Conservation (phyloP, 805 yeast genomes). For the Zygosaccharomyces siamensis region DNA sequence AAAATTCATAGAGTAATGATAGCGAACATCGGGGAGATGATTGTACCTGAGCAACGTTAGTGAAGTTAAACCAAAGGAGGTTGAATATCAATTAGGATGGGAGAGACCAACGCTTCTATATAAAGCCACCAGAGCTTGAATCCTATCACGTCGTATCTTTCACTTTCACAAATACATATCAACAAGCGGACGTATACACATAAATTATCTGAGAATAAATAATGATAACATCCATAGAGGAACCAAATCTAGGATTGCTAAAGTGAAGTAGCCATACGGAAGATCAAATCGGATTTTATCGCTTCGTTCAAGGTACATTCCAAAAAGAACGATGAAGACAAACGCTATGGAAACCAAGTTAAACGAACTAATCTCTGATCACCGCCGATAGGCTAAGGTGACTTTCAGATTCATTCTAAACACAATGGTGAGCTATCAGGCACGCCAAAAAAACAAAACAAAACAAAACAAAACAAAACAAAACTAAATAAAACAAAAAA, state of each 20-base stretch:
- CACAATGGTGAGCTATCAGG: constrained; percentile 36
- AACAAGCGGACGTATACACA: constrained; percentile 33
- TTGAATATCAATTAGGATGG: constrained; percentile 2
- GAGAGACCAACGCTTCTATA: constrained; percentile 12
- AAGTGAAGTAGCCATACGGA: constrained; percentile 28
- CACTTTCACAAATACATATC: constrained; percentile 30
- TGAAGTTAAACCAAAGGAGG: neutral
- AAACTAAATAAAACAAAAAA: no score
- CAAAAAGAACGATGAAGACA: constrained; percentile 33
- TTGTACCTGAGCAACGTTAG: neutral
- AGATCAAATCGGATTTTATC: constrained; percentile 36
- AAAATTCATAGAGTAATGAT: neutral
- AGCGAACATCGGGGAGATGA: neutral
- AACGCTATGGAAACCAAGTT: constrained; percentile 31
- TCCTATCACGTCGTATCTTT: constrained; percentile 29
- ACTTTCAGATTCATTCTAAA: constrained; percentile 19
- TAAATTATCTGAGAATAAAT: constrained; percentile 24
- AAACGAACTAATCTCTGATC: constrained; percentile 23
- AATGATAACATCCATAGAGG: constrained; percentile 27
- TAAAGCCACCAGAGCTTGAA: constrained; percentile 33
- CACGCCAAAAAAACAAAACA: constrained; percentile 19
- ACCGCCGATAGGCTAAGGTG: constrained; percentile 22
- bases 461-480: constrained; percentile 7
- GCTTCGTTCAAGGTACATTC: constrained; percentile 28
- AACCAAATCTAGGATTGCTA: constrained; percentile 28